Conservation (phyloP, 768 basidiomycete genomes). For the Harrya chromipes region DNA sequence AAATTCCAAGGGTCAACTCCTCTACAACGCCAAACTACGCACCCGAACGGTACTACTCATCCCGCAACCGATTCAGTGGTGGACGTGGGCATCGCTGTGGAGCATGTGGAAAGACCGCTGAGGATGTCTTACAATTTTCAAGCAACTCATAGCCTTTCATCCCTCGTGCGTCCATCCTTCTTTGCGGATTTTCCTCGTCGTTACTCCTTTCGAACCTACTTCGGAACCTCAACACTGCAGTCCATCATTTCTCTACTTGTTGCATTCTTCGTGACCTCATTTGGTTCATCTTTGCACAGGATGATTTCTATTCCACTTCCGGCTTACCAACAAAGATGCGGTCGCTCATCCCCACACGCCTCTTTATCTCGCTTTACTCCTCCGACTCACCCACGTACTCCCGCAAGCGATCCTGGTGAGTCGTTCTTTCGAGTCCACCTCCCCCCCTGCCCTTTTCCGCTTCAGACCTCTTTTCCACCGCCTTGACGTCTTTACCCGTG, state of each 20-base stretch:
- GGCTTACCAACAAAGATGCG: conserved; percentile 6
- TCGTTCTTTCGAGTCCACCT: not conserved
- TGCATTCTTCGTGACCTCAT: not conserved
- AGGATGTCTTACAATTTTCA: conserved; percentile 14
- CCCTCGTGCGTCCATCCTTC: conserved; percentile 20
- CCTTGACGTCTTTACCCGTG: no score
- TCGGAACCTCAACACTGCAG: no score
- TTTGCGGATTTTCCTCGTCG: not conserved
- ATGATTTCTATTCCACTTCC: conserved; percentile 1
- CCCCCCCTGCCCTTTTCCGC: no score
- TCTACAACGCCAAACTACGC: conserved; percentile 3
- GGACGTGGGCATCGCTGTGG: conserved; percentile 16
- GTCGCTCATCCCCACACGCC: conserved; percentile 19
- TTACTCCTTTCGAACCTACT: no score
- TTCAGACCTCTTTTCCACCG: no score
- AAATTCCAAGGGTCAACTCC: not conserved
- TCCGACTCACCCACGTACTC: conserved; percentile 24
- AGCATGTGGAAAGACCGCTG: conserved; percentile 8
- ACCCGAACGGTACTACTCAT: conserved; percentile 1
- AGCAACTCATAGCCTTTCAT: conserved; percentile 18
- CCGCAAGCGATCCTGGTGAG: conserved; percentile 28
- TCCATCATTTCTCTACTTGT: not conserved
- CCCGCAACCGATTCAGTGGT: conserved; percentile 1
- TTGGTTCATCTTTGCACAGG: conserved; percentile 9
- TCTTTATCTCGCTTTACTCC: conserved; percentile 22